Conservation (phyloP, 345 rosid genomes). For the Salix koriyanagi region DNA sequence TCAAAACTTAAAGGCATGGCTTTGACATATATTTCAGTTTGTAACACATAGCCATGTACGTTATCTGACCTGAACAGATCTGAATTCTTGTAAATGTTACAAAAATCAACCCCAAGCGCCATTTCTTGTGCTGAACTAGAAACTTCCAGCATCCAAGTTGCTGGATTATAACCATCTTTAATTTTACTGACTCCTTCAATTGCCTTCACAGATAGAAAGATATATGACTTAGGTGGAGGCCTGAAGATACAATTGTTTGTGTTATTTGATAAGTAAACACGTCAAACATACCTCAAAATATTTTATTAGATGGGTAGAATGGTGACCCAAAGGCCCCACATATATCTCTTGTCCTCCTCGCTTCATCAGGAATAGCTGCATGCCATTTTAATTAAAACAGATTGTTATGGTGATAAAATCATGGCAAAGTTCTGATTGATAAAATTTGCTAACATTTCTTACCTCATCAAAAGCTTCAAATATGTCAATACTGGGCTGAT, state of each 20-base stretch:
- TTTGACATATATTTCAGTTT: neutral
- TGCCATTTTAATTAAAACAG: neutral
- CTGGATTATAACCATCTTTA: conserved; percentile 75
- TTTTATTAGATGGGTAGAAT: conserved; percentile 52
- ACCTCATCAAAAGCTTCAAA: conserved; percentile 97
- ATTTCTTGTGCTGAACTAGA: conserved; percentile 54
- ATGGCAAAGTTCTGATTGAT: neutral
- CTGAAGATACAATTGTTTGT: neutral
- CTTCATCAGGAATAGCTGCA: conserved; percentile 63
- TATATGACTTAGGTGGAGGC: neutral
- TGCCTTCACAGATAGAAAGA: conserved; percentile 25
- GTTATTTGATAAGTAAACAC: neutral
- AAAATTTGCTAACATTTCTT: neutral
- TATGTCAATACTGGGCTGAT: conserved; percentile 91
- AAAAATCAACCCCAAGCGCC: conserved; percentile 55
- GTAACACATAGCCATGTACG: neutral
- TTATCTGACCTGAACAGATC: conserved; percentile 48
- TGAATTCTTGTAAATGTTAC: conserved; percentile 53
- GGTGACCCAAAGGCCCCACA: conserved; percentile 71
- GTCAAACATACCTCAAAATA: conserved; percentile 58
- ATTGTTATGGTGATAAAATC: neutral
- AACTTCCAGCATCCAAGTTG: conserved; percentile 91
- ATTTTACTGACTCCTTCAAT: conserved; percentile 57
- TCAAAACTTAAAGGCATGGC: neutral
- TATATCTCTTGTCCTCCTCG: conserved; percentile 82